Conservation (phyloP, 1,284 basidiomycete species). For the Rhizopogon parksii region DNA sequence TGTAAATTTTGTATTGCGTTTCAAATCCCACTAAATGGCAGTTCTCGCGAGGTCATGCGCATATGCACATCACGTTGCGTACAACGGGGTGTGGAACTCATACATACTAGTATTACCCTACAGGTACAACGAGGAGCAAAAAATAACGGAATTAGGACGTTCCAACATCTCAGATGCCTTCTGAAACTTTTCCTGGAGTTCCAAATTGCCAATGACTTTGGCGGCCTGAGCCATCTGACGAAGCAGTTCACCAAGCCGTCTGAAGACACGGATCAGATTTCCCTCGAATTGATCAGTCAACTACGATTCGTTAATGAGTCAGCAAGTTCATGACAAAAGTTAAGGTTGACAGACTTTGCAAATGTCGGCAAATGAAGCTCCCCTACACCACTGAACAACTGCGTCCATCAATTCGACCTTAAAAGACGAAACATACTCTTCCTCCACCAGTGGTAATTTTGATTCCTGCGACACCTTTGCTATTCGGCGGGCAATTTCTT, state of each 20-base stretch:
- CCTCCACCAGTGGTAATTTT: conserved; percentile 83
- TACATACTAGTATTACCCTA: conserved; percentile 21
- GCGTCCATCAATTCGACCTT: conserved; percentile 98
- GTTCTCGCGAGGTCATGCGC: too few relatives aligned
- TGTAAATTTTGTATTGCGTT: background rate
- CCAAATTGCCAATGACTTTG: conserved; percentile 92
- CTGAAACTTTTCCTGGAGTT: conserved; percentile 88
- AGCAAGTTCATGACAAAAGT: background rate
- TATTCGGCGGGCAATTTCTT: conserved; percentile 91
- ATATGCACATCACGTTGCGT: too few relatives aligned
- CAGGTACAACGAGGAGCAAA: conserved; percentile 82
- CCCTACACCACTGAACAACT: conserved; percentile 95
- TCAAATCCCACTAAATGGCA: too few relatives aligned
- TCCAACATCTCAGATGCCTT: conserved; percentile 86
- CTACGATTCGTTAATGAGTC: conserved; percentile 32
- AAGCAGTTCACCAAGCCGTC: conserved; percentile 88
- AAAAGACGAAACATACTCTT: conserved; percentile 94
- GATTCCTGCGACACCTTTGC: conserved; percentile 94
- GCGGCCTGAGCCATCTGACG: conserved; percentile 94
- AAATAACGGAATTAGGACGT: conserved; percentile 88
- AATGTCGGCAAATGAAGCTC: conserved; percentile 93
- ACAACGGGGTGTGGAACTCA: background rate
- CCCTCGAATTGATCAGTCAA: conserved; percentile 97
- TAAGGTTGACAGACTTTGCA: conserved; percentile 68
- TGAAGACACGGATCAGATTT: conserved; percentile 88